Conservation (phyloP, 2,329 filamentous ascomycete species). For the Penicillium crustosum region DNA sequence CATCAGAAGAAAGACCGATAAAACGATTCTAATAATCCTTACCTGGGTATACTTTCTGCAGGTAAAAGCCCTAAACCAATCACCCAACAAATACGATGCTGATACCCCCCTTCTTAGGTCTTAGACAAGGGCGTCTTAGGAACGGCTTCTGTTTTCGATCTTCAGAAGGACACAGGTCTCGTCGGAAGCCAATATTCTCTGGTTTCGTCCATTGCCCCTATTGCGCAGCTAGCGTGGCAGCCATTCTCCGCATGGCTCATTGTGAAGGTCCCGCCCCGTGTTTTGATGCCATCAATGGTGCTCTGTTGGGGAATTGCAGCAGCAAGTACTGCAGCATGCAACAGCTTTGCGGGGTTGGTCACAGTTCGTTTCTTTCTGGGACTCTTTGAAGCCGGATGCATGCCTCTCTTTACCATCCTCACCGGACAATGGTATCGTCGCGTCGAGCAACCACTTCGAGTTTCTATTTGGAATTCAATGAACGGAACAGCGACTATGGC, state of each 20-base stretch:
- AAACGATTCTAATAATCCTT: not conserved
- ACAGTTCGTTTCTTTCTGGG: not conserved
- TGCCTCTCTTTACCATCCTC: not conserved
- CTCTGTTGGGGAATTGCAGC: not conserved
- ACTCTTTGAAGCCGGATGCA: not conserved
- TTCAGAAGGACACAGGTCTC: not conserved
- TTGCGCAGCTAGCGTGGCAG: not conserved
- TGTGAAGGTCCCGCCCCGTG: not conserved
- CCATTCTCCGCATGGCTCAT: constrained; percentile 2
- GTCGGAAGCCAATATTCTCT: not conserved
- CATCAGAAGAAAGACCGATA: not conserved
- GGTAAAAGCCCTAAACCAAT: not conserved
- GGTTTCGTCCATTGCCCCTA: not conserved
- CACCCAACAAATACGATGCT: not conserved
- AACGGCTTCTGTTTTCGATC: not conserved
- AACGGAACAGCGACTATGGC: not conserved
- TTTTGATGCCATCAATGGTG: constrained; percentile 2
- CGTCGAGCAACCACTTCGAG: not conserved
- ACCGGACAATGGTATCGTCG: not conserved
- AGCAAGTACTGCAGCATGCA: not conserved
- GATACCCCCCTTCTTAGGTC: not conserved
- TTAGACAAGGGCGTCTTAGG: not conserved
- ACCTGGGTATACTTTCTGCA: constrained; percentile 2
- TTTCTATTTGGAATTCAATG: not conserved
- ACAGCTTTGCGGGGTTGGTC: not conserved